Conservation (phyloP, 495 filamentous ascomycete genomes). For the Penicillium subrubescens region DNA sequence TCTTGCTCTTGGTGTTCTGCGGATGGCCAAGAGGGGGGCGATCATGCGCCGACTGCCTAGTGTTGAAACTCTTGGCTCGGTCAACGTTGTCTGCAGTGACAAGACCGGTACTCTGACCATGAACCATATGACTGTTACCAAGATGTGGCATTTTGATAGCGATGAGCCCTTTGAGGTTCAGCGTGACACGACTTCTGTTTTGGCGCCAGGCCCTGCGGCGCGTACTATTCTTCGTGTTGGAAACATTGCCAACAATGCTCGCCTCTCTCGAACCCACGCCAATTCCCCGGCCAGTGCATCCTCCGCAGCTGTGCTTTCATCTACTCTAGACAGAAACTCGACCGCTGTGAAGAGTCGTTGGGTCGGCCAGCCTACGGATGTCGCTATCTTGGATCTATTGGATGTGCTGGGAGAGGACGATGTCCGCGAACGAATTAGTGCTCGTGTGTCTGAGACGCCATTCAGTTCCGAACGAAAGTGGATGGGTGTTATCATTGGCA, state of each 20-base stretch:
- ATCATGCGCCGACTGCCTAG: slow-evolving; percentile 95
- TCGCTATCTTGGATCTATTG: slow-evolving; percentile 89
- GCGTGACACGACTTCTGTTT: slow-evolving; percentile 61
- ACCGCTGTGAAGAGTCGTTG: slow-evolving; percentile 76
- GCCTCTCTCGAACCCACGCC: slow-evolving; percentile 63
- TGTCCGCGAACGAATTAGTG: slow-evolving; percentile 79
- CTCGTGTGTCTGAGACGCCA: slow-evolving; percentile 78
- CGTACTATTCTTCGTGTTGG: slow-evolving; percentile 82
- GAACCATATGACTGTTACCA: slow-evolving; percentile 98
- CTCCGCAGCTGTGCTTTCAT: slow-evolving; percentile 74
- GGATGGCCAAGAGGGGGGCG: slow-evolving; percentile 91
- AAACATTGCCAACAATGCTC: slow-evolving; percentile 95
- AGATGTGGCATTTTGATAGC: slow-evolving; percentile 90
- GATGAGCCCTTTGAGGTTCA: slow-evolving; percentile 71
- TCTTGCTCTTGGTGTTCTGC: slow-evolving; percentile 86
- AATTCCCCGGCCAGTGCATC: slow-evolving; percentile 67
- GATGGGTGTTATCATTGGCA: slow-evolving; percentile 92
- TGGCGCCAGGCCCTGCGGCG: slow-evolving; percentile 68
- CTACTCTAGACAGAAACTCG: slow-evolving; percentile 65
- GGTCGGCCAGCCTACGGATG: slow-evolving; percentile 96
- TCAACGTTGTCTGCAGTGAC: slow-evolving; percentile 98
- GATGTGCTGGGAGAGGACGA: slow-evolving; percentile 90
- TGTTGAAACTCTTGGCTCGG: slow-evolving; percentile 95
- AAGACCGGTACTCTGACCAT: slow-evolving; percentile 96
- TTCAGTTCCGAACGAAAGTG: slow-evolving; percentile 98